Conservation (phyloP, 1,139 yeast genomes). For the Saccharomyces hybrid region DNA sequence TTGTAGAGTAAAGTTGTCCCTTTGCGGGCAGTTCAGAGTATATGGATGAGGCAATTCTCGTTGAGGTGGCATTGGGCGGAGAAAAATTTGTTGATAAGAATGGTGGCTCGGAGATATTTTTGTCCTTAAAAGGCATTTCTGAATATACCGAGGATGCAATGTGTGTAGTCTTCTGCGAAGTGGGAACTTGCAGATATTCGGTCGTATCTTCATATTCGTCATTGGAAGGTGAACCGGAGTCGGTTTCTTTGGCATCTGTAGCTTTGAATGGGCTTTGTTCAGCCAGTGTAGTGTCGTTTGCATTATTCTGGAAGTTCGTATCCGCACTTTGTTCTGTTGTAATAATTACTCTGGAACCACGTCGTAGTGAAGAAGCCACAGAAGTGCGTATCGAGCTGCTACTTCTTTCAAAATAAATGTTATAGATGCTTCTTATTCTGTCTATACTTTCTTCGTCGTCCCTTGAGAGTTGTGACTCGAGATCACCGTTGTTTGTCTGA, state of each 20-base stretch:
- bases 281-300: background rate
- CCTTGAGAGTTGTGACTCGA: conserved; percentile 12
- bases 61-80: conserved; percentile 16
- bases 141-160: conserved; percentile 32
- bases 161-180: background rate
- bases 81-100: conserved; percentile 10
- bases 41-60: conserved; percentile 27
- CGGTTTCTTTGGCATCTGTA: background rate
- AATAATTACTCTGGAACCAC: background rate
- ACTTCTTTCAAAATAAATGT: conserved; percentile 60
- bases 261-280: background rate
- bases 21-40: conserved; percentile 25
- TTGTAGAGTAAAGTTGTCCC: background rate
- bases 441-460: conserved; percentile 62
- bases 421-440: conserved; percentile 70
- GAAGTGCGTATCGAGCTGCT: conserved; percentile 31
- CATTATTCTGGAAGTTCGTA: background rate
- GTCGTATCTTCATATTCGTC: background rate
- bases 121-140: conserved; percentile 15
- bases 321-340: background rate
- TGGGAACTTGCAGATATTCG: conserved; percentile 4
- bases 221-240: background rate
- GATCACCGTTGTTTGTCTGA: background rate
- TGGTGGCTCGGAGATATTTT: conserved; percentile 4
- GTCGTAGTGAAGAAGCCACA: conserved; percentile 3